These are phyloP conservation scores for Linderniella brevidens DNA, from an alignment of 257 asterid species.

Conservation along the genomic window DNA sequence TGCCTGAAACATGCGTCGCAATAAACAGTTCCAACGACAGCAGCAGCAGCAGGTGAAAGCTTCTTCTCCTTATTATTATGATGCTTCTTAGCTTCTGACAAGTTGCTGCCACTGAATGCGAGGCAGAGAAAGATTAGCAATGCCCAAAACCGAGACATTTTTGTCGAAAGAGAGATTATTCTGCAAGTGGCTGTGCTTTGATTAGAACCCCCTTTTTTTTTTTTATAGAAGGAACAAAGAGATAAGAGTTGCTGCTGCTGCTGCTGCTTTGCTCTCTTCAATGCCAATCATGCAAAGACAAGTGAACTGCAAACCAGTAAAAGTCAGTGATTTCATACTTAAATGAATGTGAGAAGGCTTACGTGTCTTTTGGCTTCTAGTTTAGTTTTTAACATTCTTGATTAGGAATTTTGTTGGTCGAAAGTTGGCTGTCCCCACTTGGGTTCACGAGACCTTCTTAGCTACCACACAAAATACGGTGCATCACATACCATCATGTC, in stretches of 20 bases:
- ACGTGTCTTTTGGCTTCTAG: too few species aligned
- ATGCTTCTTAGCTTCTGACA: conserved; percentile 27
- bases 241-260: not conserved
- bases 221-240: not conserved
- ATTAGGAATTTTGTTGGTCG: too few species aligned
- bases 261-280: not conserved
- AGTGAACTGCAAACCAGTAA: not conserved
- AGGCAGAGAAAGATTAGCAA: conserved; percentile 17
- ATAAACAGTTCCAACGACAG: conserved; percentile 58
- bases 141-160: conserved; percentile 25
- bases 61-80: conserved; percentile 15
- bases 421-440: too few species aligned
- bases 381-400: too few species aligned
- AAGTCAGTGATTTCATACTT: too few species aligned
- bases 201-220: too few species aligned
- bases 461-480: too few species aligned
- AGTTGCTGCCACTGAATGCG: conserved; percentile 2
- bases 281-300: not conserved
- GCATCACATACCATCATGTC: too few species aligned
- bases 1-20: conserved; percentile 59
- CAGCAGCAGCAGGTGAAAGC: conserved; percentile 39
- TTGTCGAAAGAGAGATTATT: not conserved
- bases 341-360: too few species aligned
- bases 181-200: not conserved
- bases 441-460: too few species aligned